phyloP scores from a whole-genome alignment of 2,329 filamentous ascomycete genomes.

The Fragosphaeria purpurea region DNA sequence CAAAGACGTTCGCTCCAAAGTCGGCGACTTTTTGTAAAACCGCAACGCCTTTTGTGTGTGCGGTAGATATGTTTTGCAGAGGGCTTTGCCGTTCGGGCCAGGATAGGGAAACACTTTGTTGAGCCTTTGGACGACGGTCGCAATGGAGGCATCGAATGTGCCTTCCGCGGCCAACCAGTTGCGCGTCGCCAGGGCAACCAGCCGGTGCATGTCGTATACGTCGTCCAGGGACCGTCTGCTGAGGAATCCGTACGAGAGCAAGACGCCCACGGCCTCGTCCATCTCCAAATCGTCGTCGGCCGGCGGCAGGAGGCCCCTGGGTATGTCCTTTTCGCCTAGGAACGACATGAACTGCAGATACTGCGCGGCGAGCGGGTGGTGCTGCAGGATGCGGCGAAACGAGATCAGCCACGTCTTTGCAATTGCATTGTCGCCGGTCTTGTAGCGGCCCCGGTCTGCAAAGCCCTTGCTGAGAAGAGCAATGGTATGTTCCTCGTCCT shows the following conservation, averaged over 20 bases:
- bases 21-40: no score
- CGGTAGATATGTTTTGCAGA: no score
- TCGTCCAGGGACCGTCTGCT: slow-evolving; percentile 10
- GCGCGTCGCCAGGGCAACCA: slow-evolving; percentile 19
- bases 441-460: slow-evolving; percentile 3
- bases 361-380: slow-evolving; percentile 16
- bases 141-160: background rate
- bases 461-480: slow-evolving; percentile 7
- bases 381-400: slow-evolving; percentile 3
- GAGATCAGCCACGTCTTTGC: slow-evolving; percentile 8
- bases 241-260: slow-evolving; percentile 23
- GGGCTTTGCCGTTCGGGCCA: no score
- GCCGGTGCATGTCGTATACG: slow-evolving; percentile 21
- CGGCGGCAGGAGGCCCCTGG: slow-evolving; percentile 14
- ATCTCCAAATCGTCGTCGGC: slow-evolving; percentile 5
- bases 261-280: slow-evolving; percentile 15
- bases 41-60: no score
- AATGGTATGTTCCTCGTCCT: background rate
- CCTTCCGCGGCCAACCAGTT: slow-evolving; percentile 16
- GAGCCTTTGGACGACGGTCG: slow-evolving; percentile 9
- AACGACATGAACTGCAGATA: slow-evolving; percentile 21
- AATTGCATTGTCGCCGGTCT: slow-evolving; percentile 3
- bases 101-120: slow-evolving; percentile 2
- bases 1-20: no score
- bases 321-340: slow-evolving; percentile 20